phyloP scores from a whole-genome alignment of 345 rosid genomes.

The Citrus inodora region DNA sequence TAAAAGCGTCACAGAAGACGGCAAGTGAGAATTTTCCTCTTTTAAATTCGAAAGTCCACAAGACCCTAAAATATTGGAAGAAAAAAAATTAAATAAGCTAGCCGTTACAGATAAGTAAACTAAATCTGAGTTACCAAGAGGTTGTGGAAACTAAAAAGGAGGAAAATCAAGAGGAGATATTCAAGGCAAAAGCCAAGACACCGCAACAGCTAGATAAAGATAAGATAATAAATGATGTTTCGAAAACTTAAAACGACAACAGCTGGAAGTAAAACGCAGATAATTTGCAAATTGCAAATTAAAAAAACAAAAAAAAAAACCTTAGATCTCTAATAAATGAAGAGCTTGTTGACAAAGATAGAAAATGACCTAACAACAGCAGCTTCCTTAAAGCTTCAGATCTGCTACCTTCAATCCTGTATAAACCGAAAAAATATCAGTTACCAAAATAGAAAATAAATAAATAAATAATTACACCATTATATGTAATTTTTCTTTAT shows the following conservation, averaged over 20 bases:
- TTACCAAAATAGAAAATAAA: neutral
- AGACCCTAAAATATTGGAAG: conserved; percentile 25
- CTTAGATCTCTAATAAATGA: conserved; percentile 4
- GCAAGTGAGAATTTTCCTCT: neutral
- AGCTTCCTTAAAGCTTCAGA: conserved; percentile 38
- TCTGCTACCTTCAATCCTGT: conserved; percentile 34
- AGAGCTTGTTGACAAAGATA: conserved; percentile 3
- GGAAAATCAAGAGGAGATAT: conserved; percentile 13
- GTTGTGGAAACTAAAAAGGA: conserved; percentile 20
- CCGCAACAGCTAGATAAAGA: conserved; percentile 4
- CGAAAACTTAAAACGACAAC: conserved; percentile 20
- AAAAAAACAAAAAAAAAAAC: neutral
- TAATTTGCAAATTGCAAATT: neutral
- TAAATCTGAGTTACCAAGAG: conserved; percentile 12
- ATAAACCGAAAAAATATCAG: neutral
- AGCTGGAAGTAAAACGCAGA: conserved; percentile 4
- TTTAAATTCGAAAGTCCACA: conserved; percentile 11
- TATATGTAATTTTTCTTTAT: too few species aligned
- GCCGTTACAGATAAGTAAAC: conserved; percentile 15
- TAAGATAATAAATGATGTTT: conserved; percentile 2
- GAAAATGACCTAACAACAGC: conserved; percentile 18
- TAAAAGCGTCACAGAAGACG: neutral
- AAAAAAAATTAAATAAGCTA: conserved; percentile 15
- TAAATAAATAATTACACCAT: neutral
- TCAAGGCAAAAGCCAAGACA: conserved; percentile 8